phyloP scores from a whole-genome alignment of 75 land plant species.

The Azolla pinnata region DNA sequence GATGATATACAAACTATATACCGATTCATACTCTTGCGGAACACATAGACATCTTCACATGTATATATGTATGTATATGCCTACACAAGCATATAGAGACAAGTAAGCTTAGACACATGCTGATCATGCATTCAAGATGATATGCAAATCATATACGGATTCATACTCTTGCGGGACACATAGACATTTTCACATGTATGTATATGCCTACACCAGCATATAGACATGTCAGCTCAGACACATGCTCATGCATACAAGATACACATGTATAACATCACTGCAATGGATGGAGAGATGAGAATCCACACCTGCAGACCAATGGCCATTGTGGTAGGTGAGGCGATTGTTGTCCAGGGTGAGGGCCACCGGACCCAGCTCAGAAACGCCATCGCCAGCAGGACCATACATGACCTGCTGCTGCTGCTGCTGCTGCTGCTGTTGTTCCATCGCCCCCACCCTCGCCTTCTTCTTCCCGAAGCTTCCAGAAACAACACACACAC shows the following conservation, averaged over 20 bases:
- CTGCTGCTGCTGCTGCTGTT: too few relatives aligned
- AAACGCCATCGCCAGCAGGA: slow-evolving; percentile 1
- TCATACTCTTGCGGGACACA: too few relatives aligned
- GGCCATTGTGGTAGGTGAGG: slow-evolving; percentile 1
- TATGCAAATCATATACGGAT: too few relatives aligned
- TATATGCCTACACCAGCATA: neutral
- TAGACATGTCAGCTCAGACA: neutral
- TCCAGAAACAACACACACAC: neutral
- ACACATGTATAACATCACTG: neutral
- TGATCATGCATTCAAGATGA: too few relatives aligned
- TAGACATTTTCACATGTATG: neutral
- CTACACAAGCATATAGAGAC: neutral
- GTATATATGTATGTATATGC: neutral
- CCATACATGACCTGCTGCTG: too few relatives aligned
- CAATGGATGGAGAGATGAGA: neutral
- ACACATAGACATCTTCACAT: neutral
- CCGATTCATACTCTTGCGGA: too few relatives aligned
- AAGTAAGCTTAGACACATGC: neutral
- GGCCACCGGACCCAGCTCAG: slow-evolving; percentile 2
- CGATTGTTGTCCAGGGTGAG: slow-evolving; percentile 9
- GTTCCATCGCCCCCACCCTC: neutral
- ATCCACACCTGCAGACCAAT: slow-evolving; percentile 8
- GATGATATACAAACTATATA: too few relatives aligned
- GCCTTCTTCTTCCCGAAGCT: slow-evolving; percentile 1
- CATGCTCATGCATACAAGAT: neutral